A percentile compares a stretch with the other conserved stretches of the same genome.
Evolutionary conservation across 306 rosid genomes (phyloP).

Genomic region (Vigna hirtella): DNA sequence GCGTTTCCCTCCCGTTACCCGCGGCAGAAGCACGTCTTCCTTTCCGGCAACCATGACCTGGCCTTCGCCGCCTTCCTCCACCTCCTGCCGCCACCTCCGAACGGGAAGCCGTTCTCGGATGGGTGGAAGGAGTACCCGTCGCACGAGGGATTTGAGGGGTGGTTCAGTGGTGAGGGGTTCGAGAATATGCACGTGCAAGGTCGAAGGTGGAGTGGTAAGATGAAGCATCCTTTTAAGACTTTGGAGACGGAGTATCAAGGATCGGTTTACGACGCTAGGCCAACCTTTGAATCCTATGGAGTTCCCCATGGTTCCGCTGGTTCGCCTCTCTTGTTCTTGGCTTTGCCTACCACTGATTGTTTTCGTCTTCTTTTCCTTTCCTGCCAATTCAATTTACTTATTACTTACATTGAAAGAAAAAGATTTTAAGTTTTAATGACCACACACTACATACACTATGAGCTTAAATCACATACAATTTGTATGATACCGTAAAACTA

Average conservation of each 20-base stretch:
- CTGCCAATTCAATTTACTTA: neutral
- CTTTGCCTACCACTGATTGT: neutral
- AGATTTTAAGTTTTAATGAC: too few species aligned
- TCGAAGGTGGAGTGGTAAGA: slow-evolving; percentile 78
- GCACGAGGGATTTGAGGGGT: slow-evolving; percentile 76
- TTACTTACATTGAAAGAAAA: too few species aligned
- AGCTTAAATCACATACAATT: too few species aligned
- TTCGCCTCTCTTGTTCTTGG: neutral
- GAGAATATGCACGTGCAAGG: slow-evolving; percentile 85
- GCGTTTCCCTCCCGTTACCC: slow-evolving; percentile 67
- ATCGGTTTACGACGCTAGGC: slow-evolving; percentile 81
- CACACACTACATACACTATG: too few species aligned
- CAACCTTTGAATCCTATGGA: slow-evolving; percentile 82
- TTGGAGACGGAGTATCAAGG: slow-evolving; percentile 68
- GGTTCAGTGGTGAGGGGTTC: slow-evolving; percentile 74
- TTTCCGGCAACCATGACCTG: slow-evolving; percentile 81
- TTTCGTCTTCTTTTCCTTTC: neutral
- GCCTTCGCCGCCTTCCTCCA: slow-evolving; percentile 83
- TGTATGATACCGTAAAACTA: too few species aligned
- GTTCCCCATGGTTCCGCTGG: slow-evolving; percentile 94
- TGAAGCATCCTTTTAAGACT: slow-evolving; percentile 40
- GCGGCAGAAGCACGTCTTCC: slow-evolving; percentile 68
- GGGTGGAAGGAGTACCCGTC: slow-evolving; percentile 71
- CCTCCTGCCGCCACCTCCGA: slow-evolving; percentile 62
- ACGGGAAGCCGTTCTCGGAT: slow-evolving; percentile 60